Evolutionary conservation across 2,329 filamentous ascomycete species (phyloP).

Genomic region (Leptographium procerum): DNA sequence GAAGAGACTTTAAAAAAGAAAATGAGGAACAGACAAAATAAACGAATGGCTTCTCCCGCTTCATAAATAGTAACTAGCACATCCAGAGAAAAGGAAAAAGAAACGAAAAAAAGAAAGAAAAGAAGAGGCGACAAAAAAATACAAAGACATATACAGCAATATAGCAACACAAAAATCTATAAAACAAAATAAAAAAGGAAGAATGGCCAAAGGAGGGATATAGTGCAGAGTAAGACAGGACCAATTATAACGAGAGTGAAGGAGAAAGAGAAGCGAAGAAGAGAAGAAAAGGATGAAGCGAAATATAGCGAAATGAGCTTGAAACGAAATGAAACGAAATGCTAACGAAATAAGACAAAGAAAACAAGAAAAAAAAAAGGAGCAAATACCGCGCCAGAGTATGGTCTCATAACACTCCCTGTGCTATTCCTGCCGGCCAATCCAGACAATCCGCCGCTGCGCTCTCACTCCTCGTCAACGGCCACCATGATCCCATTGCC

Average conservation of each 20-base stretch:
- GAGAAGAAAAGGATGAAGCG: neutral
- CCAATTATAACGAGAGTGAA: neutral
- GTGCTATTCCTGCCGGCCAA: too few species aligned
- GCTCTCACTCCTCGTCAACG: constrained; percentile 41
- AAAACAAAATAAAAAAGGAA: neutral
- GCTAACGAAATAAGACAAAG: neutral
- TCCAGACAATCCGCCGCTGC: neutral
- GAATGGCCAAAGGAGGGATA: neutral
- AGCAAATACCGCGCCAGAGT: neutral
- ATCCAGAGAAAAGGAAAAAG: neutral
- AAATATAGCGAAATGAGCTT: neutral
- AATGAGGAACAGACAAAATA: neutral
- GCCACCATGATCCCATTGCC: constrained; percentile 39
- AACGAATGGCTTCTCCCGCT: neutral
- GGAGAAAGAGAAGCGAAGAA: neutral
- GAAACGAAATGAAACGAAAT: neutral
- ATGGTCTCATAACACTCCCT: too few species aligned
- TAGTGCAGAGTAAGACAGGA: neutral
- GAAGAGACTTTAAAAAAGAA: neutral
- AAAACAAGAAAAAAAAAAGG: neutral
- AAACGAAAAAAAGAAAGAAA: neutral
- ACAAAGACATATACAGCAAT: neutral
- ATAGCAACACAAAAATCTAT: neutral
- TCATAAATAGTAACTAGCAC: neutral
- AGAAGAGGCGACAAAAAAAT: neutral